Percentiles rank a stretch among this genome's conserved stretches.
These are phyloP conservation scores for Epichloe typhina DNA, from an alignment of 2,329 filamentous ascomycete species.

Conservation along the genomic window DNA sequence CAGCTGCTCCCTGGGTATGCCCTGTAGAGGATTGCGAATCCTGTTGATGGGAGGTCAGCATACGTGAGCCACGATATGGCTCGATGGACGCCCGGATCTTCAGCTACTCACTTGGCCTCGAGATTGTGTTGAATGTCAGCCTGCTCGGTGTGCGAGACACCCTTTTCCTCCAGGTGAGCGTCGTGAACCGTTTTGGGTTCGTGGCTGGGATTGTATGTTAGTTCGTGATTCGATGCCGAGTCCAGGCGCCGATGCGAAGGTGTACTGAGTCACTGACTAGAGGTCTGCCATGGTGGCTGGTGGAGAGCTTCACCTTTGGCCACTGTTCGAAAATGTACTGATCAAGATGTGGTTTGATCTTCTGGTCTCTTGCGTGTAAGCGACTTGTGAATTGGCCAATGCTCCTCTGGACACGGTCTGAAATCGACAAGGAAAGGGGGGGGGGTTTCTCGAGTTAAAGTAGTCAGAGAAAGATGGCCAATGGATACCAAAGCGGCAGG, in stretches of 20 bases:
- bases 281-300: constrained; percentile 12
- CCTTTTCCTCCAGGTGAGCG: constrained; percentile 16
- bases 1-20: constrained; percentile 37
- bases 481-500: constrained; percentile 6
- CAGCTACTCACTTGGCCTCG: constrained; percentile 27
- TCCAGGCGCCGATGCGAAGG: neutral
- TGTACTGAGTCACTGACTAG: constrained; percentile 7
- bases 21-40: constrained; percentile 33
- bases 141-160: constrained; percentile 16
- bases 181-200: constrained; percentile 8
- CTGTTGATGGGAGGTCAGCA: constrained; percentile 14
- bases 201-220: constrained; percentile 5
- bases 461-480: constrained; percentile 4
- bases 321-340: neutral
- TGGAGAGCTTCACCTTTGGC: neutral
- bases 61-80: neutral
- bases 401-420: neutral
- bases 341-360: neutral
- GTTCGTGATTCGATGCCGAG: neutral
- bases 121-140: constrained; percentile 26
- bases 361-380: neutral
- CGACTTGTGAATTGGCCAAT: neutral
- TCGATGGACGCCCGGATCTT: too few species aligned
- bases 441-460: constrained; percentile 3
- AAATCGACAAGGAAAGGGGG: constrained; percentile 5